These are phyloP conservation scores for Xylariales sp. DNA, from an alignment of 2,329 filamentous ascomycete genomes.

Conservation along the genomic window DNA sequence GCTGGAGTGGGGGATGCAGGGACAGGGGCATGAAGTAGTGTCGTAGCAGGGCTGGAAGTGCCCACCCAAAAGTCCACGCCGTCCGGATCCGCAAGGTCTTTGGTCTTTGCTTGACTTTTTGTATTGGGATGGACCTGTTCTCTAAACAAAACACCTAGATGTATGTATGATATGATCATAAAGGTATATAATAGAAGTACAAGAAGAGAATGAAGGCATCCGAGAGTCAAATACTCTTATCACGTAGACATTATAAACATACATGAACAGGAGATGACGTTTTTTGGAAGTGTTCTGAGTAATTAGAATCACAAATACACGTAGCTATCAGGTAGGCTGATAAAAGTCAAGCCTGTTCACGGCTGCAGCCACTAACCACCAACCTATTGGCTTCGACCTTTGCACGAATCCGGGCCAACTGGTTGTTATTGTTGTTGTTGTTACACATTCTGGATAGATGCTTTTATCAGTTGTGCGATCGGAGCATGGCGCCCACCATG, in stretches of 20 bases:
- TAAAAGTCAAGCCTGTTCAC: constrained; percentile 14
- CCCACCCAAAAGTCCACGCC: constrained; percentile 10
- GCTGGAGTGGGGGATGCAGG: constrained; percentile 30
- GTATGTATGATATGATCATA: too few species aligned
- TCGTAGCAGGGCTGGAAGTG: constrained; percentile 9
- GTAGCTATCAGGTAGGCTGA: not conserved
- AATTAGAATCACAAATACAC: not conserved
- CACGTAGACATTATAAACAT: not conserved
- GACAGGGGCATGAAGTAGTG: constrained; percentile 21
- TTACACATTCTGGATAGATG: constrained; percentile 4
- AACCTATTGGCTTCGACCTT: constrained; percentile 21
- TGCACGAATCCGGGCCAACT: constrained; percentile 9
- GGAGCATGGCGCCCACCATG: constrained; percentile 27
- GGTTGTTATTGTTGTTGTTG: constrained; percentile 3
- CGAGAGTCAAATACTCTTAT: not conserved
- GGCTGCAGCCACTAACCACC: constrained; percentile 3
- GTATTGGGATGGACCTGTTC: too few species aligned
- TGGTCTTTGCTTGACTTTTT: too few species aligned
- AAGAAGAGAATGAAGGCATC: not conserved
- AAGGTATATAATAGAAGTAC: not conserved
- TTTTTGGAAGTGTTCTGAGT: not conserved
- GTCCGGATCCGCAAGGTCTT: constrained; percentile 3
- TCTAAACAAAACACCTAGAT: too few species aligned
- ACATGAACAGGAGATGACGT: not conserved
- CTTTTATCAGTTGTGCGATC: constrained; percentile 29